A percentile compares a stretch with the other conserved stretches of the same genome.
These are phyloP conservation scores for Incumbomyces delicatus DNA, from an alignment of 2,329 filamentous ascomycete genomes.

Conservation along the genomic window DNA sequence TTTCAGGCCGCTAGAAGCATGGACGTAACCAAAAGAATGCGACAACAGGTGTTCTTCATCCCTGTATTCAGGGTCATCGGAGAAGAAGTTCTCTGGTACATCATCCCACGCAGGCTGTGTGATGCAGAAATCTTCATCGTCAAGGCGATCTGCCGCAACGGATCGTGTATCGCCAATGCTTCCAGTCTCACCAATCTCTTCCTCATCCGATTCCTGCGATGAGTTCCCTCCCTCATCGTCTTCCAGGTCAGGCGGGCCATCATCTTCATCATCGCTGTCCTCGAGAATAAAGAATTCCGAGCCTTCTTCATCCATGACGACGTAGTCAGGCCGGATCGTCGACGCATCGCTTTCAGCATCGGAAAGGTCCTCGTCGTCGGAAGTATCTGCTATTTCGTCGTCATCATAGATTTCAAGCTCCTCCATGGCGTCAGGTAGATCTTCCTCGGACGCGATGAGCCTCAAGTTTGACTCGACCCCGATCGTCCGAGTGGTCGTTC, in stretches of 20 bases:
- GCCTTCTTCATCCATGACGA: conserved; percentile 28
- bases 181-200: conserved; percentile 38
- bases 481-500: conserved; percentile 26
- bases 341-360: conserved; percentile 18
- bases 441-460: conserved; percentile 30
- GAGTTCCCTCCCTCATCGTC: conserved; percentile 32
- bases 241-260: conserved; percentile 44
- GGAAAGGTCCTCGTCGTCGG: conserved; percentile 33
- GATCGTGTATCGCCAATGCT: conserved; percentile 57
- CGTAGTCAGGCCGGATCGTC: conserved; percentile 24
- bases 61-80: conserved; percentile 59
- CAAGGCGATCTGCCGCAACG: conserved; percentile 55
- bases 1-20: conserved; percentile 82
- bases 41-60: conserved; percentile 73
- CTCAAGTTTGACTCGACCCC: conserved; percentile 24
- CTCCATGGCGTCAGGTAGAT: conserved; percentile 24
- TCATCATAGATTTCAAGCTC: conserved; percentile 17
- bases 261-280: conserved; percentile 33
- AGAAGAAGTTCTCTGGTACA: conserved; percentile 72
- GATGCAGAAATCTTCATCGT: conserved; percentile 63
- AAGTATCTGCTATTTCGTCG: conserved; percentile 45
- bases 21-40: conserved; percentile 70
- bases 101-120: conserved; percentile 90
- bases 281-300: conserved; percentile 38
- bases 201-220: conserved; percentile 34